Evolutionary conservation across 2,329 filamentous ascomycete genomes (phyloP).

Genomic region (Corinectria fuckeliana): DNA sequence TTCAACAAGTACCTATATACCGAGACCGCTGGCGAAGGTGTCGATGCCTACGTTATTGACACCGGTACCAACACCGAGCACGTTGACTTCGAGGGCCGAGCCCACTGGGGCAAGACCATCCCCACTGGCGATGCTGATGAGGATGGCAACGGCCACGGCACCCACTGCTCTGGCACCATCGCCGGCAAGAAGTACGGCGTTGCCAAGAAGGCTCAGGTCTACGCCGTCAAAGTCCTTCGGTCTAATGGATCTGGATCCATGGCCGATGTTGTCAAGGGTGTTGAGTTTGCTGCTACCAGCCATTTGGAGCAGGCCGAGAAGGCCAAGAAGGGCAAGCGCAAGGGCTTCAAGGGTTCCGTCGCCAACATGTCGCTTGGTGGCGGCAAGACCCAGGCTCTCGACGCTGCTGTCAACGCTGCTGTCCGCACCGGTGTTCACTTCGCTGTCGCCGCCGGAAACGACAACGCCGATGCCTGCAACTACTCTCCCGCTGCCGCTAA

Average conservation of each 20-base stretch:
- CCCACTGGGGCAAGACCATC: constrained; percentile 96
- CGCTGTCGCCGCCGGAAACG: constrained; percentile 96
- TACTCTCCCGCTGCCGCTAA: constrained; percentile 95
- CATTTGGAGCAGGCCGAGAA: constrained; percentile 78
- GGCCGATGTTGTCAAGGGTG: constrained; percentile 98
- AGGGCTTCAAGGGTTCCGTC: constrained; percentile 98
- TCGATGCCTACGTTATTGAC: constrained; percentile 98
- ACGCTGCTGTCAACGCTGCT: constrained; percentile 91
- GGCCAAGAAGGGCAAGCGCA: constrained; percentile 86
- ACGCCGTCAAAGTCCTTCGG: constrained; percentile 96
- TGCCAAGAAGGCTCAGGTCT: constrained; percentile 96
- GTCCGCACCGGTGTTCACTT: constrained; percentile 94
- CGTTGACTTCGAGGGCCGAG: constrained; percentile 96
- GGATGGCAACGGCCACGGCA: constrained; percentile 98
- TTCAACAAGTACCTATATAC: constrained; percentile 99
- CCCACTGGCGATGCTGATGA: constrained; percentile 82
- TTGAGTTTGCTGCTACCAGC: constrained; percentile 87
- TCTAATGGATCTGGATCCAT: constrained; percentile 98
- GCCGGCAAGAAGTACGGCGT: constrained; percentile 99
- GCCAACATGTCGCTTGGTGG: constrained; percentile 99
- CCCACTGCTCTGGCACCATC: constrained; percentile 98
- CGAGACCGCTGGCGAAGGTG: constrained; percentile 89
- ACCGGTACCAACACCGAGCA: constrained; percentile 94
- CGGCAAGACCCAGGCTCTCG: constrained; percentile 92
- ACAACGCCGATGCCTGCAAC: constrained; percentile 98